Conservation (phyloP, 2,329 filamentous ascomycete genomes). For the Blastomyces percursus region DNA sequence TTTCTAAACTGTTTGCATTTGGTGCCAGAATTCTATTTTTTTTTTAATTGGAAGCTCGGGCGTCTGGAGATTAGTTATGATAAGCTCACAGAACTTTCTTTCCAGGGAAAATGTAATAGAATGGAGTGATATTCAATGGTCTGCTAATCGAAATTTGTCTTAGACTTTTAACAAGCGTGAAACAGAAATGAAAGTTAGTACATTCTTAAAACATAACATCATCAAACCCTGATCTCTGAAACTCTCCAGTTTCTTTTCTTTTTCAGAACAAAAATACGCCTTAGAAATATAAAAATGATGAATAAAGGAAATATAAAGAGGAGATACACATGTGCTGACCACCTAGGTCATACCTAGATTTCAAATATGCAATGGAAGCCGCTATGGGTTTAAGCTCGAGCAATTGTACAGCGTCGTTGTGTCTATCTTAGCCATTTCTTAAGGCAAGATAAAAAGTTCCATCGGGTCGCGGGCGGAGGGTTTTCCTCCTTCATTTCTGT, state of each 20-base stretch:
- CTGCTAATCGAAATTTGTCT: background rate
- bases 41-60: background rate
- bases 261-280: background rate
- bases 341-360: background rate
- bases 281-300: background rate
- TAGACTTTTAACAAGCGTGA: background rate
- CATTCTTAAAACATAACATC: background rate
- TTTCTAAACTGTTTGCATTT: background rate
- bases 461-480: no score
- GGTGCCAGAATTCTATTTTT: background rate
- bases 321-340: background rate
- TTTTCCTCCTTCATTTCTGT: background rate
- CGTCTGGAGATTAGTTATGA: background rate
- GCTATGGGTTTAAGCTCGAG: background rate
- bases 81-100: background rate
- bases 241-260: background rate
- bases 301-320: background rate
- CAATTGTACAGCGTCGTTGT: background rate
- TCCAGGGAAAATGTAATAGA: background rate
- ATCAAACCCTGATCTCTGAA: background rate
- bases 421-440: background rate
- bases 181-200: background rate
- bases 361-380: background rate
- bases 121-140: background rate
- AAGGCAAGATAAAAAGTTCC: background rate